Base-by-base conservation (phyloP, 2,329 filamentous ascomycete genomes). In the Aspergillus piperis region DNA sequence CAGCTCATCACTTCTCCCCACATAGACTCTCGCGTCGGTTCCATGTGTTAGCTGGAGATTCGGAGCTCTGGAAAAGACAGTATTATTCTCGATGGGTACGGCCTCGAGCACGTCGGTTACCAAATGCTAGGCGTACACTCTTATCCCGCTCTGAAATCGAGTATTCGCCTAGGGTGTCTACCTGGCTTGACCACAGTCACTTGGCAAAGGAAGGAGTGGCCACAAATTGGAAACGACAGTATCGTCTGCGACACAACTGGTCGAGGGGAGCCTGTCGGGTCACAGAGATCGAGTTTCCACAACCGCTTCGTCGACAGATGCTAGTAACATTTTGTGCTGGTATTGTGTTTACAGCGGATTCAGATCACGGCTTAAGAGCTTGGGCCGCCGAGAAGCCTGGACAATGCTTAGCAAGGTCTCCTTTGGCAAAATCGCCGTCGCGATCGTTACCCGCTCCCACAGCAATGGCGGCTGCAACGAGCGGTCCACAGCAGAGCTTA, bases 171-270 rank as follows among this genome's bases (percentile, higher is more conserved):
- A 84, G 80, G 57, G 70, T 83, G 8, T 84, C 85, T 11, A 84
- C 81, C 72, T 89, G 87, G 87, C 74, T 86, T 36, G 84, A 87
- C 54, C 85, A 89, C 63, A 80, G 83, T 39, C 81, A 84, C 61
- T 71, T 85, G 7, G 82, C 89, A 21, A 78, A 76, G 58, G 77
- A 78, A 60, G 81, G 81, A 11, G 75, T 72, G 5, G 70, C 77
- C 19, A 88, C 85, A 50, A 86, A 95, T 71, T 97, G 93, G 93
- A 96, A 96, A 79, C 84, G 86, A 62, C 90, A 95, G 69, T 98
- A 96, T 76, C 91, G 89, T 70, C 81, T 97, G 53, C 85, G 91
- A 49, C 90, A 96, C 73, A 98, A 98, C 77, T 98, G 95, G 95
- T 86, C 90, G 1, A 86, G 84, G 63, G 95, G 94, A 0, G 88